Base-by-base conservation (phyloP, 345 rosid species). In the Alliaria petiolata region DNA sequence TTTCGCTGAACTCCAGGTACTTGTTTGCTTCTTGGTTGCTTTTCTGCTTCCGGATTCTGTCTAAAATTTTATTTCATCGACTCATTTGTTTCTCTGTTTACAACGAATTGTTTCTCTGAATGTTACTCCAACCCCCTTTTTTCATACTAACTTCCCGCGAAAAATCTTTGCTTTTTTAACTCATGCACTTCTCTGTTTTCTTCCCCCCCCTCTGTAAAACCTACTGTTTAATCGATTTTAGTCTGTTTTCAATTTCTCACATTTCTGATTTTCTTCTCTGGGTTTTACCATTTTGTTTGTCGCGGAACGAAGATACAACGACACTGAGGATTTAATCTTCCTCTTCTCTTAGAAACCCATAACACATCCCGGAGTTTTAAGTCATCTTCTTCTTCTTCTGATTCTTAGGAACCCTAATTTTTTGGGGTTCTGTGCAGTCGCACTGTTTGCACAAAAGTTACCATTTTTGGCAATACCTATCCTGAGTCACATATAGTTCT, bases 351-450 rank as follows among this genome's bases (percentile, higher is more conserved):
- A 19, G 3, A 8, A 63, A 19, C 43, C 43, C 34, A 5, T 16
- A n/a, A 2, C 14, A 12, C 14, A 30, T 20, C 35, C 11, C 6
- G 10, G 46, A n/a, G 35, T n/a, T 65, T 50, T 3, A 7, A 57
- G 16, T n/a, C n/a, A n/a, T 69, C 73, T 3, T 67, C 0, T 5
- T n/a, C 13, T 25, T 5, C n/a, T 16, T n/a, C 74, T 22, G 1
- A 22, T 22, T 69, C 22, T 35, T 12, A 15, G 13, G 13, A 69
- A 25, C 74, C 65, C 66, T 58, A 69, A 38, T 35, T 67, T 31
- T 31, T 52, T 31, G 15, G 46, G 22, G 4, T 36, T 45, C 31
- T n/a, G n/a, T n/a, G n/a, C n/a, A n/a, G n/a, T n/a, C n/a, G n/a
- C n/a, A n/a, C n/a, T n/a, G n/a, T 46, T 30, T 31, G 53, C 67